Percentiles rank a stretch among this genome's conserved stretches.
phyloP scores from a whole-genome alignment of 495 filamentous ascomycete genomes.

The Extremus antarcticus region DNA sequence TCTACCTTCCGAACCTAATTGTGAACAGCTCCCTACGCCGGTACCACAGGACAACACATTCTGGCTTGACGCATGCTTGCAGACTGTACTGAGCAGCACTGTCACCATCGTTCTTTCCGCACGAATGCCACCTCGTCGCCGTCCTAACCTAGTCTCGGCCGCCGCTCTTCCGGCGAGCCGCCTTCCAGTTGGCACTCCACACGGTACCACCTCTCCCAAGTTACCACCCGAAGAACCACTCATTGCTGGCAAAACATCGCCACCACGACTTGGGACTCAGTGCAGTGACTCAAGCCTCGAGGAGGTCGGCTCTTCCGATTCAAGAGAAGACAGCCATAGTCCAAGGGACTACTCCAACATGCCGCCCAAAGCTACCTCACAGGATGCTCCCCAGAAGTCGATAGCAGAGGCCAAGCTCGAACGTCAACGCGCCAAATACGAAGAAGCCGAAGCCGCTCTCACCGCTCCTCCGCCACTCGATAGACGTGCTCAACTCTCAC shows the following conservation, averaged over 20 bases:
- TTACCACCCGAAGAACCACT: not conserved
- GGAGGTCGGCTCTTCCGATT: not conserved
- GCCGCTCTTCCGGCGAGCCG: slow-evolving; percentile 14
- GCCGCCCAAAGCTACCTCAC: not conserved
- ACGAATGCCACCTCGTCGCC: not conserved
- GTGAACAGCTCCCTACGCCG: too few relatives aligned
- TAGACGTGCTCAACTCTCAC: slow-evolving; percentile 2
- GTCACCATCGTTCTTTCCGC: not conserved
- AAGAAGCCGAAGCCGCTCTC: slow-evolving; percentile 16
- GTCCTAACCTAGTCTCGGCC: not conserved
- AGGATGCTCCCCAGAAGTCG: not conserved
- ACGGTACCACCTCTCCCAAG: not conserved
- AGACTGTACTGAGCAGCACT: not conserved
- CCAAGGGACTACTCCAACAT: not conserved
- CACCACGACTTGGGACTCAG: not conserved
- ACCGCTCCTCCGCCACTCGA: slow-evolving; percentile 3
- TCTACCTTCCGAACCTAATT: not conserved
- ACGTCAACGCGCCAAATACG: slow-evolving; percentile 15
- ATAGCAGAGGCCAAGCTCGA: slow-evolving; percentile 16
- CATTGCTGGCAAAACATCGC: not conserved
- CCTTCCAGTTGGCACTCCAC: slow-evolving; percentile 15
- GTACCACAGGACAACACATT: too few relatives aligned
- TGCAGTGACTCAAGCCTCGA: not conserved
- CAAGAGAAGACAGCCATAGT: not conserved
- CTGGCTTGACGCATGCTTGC: too few relatives aligned